These are phyloP conservation scores for Paracorniculantispora psalliotae DNA, from an alignment of 2,329 filamentous ascomycete genomes.

Conservation along the genomic window DNA sequence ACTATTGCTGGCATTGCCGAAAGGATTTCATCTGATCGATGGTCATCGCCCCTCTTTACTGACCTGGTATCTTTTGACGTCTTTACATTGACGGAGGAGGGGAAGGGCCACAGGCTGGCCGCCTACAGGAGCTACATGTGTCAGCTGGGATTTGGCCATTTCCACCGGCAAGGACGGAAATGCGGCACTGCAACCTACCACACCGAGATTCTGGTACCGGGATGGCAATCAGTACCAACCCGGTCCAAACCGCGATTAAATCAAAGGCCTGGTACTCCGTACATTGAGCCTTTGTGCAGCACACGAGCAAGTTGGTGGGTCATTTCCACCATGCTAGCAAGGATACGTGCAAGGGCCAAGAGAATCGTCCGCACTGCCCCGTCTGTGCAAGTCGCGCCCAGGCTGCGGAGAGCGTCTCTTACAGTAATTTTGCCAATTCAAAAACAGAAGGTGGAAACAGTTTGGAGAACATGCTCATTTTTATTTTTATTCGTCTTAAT, in stretches of 20 bases:
- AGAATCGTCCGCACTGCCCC: neutral
- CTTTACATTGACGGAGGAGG: neutral
- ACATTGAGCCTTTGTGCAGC: neutral
- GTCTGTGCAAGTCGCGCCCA: neutral
- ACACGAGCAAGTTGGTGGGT: slow-evolving; percentile 4
- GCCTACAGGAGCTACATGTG: neutral
- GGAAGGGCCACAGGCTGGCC: neutral
- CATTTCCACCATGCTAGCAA: neutral
- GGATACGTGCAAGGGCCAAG: neutral
- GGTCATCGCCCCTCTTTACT: neutral
- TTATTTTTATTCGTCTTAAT: neutral
- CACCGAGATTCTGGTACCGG: neutral
- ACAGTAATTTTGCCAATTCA: neutral
- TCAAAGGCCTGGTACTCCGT: neutral
- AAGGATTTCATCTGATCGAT: slow-evolving; percentile 7
- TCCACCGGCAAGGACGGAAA: slow-evolving; percentile 6
- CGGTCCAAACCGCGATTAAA: slow-evolving; percentile 5
- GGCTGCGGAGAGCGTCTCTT: neutral
- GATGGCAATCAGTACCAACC: slow-evolving; percentile 5
- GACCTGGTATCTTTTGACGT: neutral
- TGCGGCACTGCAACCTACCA: neutral
- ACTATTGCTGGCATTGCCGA: neutral
- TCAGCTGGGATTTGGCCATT: neutral
- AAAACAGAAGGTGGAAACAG: neutral
- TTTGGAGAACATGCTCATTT: too few relatives aligned